Percentiles rank a stretch among this genome's conserved stretches.
Conservation (phyloP, 148 eudicot species). For the Silene uniflora region DNA sequence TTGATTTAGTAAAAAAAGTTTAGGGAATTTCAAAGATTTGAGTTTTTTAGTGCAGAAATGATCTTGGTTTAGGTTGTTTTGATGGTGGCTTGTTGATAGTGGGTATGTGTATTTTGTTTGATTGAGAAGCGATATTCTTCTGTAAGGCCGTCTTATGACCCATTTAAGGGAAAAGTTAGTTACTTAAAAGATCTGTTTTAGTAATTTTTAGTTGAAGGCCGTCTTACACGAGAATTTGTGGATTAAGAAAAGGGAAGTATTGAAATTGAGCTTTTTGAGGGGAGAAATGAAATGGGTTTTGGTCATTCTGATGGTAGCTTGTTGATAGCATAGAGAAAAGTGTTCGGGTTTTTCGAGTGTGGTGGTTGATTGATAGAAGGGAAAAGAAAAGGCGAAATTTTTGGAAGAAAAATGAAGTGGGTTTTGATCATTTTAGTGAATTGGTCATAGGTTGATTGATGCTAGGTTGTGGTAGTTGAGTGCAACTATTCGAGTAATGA, state of each 20-base stretch:
- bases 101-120: neutral
- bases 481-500: constrained; percentile 12
- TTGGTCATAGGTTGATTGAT: constrained; percentile 2
- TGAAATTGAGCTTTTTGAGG: neutral
- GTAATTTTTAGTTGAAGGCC: no score
- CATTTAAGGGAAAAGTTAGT: no score
- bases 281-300: constrained; percentile 1
- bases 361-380: neutral
- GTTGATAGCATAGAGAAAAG: neutral
- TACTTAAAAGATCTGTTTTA: no score
- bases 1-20: neutral
- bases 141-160: no score
- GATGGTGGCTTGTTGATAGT: neutral
- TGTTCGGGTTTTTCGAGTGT: no score
- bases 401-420: constrained; percentile 5
- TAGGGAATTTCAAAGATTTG: no score
- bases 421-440: neutral
- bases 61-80: neutral
- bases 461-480: constrained; percentile 4
- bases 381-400: neutral
- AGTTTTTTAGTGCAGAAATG: neutral
- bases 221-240: no score
- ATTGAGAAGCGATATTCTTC: neutral
- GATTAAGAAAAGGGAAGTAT: no score
- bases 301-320: neutral